Conservation (phyloP, 176 grass and related monocot species). For the Eleusine indica region DNA sequence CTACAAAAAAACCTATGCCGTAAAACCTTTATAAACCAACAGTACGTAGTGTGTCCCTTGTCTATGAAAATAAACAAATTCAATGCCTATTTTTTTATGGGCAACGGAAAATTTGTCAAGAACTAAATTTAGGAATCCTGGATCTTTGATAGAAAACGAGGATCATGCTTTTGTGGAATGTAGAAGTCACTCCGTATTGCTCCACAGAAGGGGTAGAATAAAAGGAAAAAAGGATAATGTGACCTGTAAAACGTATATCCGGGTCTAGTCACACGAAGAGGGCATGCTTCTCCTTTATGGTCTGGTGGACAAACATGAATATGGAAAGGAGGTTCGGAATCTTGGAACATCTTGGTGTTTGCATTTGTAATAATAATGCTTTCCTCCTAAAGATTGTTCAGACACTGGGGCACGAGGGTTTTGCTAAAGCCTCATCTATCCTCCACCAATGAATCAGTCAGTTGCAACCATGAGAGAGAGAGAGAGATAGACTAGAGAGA, state of each 20-base stretch:
- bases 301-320: conserved; percentile 7
- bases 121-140: neutral
- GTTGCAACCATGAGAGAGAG: neutral
- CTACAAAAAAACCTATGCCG: neutral
- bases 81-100: neutral
- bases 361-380: conserved; percentile 39
- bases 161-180: neutral
- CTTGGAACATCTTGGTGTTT: conserved; percentile 54
- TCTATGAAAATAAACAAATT: neutral
- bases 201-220: too few species aligned
- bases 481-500: neutral
- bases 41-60: neutral
- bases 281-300: conserved; percentile 9
- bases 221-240: too few species aligned
- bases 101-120: neutral
- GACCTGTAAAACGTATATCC: neutral
- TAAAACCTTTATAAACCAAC: neutral
- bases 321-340: conserved; percentile 28
- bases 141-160: neutral
- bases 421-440: conserved; percentile 27
- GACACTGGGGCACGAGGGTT: neutral
- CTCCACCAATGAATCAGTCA: conserved; percentile 22
- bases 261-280: neutral
- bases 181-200: too few species aligned
- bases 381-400: conserved; percentile 20